phyloP scores from a whole-genome alignment of 2,329 filamentous ascomycete species.

The Aspergillus ochraceus region DNA sequence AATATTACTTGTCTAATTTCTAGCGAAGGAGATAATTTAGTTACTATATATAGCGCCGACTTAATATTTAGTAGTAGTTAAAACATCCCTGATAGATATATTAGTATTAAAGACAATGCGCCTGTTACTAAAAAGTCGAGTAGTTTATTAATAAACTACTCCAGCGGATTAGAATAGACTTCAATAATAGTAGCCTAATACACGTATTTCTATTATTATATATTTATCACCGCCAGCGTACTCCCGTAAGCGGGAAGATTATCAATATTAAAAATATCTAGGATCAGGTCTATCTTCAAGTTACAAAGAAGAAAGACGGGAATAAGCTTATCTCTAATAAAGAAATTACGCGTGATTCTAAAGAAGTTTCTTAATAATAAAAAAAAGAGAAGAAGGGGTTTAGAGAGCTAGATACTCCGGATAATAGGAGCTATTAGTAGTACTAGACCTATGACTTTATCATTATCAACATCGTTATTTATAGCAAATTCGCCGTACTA shows the following conservation, averaged over 20 bases:
- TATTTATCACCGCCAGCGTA: conserved; percentile 12
- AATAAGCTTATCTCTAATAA: background rate
- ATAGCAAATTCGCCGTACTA: conserved; percentile 44
- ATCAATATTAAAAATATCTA: conserved; percentile 1
- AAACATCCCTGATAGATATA: background rate
- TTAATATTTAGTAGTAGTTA: background rate
- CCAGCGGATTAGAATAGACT: background rate
- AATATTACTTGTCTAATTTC: background rate
- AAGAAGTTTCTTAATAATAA: background rate
- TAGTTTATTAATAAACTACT: background rate
- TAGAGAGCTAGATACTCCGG: conserved; percentile 25
- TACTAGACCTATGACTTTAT: conserved; percentile 41
- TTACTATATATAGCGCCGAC: background rate
- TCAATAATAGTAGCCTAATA: conserved; percentile 3
- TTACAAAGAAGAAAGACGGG: background rate
- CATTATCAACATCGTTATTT: conserved; percentile 25
- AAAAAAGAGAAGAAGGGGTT: background rate
- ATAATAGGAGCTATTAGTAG: conserved; percentile 44
- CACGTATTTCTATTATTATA: too few relatives aligned
- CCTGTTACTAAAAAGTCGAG: background rate
- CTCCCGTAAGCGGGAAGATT: conserved; percentile 6
- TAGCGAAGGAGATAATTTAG: background rate
- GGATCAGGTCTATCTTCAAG: conserved; percentile 6
- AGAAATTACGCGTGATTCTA: background rate
- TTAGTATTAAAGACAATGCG: background rate